Conservation (phyloP, 192 early-diverging fungal species). For the Umbelopsis ramanniana region DNA sequence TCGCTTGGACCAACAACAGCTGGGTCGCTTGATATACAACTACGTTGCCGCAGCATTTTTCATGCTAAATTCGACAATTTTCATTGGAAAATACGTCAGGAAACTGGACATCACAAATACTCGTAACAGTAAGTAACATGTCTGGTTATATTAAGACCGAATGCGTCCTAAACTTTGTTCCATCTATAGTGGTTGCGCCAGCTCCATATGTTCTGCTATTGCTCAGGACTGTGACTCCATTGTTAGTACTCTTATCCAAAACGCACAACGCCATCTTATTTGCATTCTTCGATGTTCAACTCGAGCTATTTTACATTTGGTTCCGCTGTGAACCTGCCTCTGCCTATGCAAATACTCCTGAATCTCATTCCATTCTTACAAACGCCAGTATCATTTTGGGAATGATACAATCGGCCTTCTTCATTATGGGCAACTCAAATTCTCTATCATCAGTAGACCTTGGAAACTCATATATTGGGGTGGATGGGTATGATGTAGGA, state of each 20-base stretch:
- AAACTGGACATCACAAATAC: slow-evolving; percentile 24
- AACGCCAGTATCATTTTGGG: not conserved
- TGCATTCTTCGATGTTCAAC: slow-evolving; percentile 56
- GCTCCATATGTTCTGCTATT: slow-evolving; percentile 31
- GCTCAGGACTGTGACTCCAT: slow-evolving; percentile 52
- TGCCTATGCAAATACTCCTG: not conserved
- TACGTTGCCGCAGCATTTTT: slow-evolving; percentile 34
- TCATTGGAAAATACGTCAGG: slow-evolving; percentile 29
- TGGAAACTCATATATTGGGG: slow-evolving; percentile 75
- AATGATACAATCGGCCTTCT: slow-evolving; percentile 63
- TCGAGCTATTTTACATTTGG: slow-evolving; percentile 34
- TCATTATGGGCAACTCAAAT: slow-evolving; percentile 74
- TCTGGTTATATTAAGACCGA: not conserved
- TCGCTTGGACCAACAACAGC: slow-evolving; percentile 24
- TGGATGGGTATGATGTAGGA: slow-evolving; percentile 63
- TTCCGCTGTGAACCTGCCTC: not conserved
- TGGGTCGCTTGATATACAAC: slow-evolving; percentile 40
- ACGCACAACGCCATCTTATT: slow-evolving; percentile 67
- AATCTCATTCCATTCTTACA: not conserved
- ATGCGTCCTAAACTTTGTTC: too few species aligned
- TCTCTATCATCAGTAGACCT: slow-evolving; percentile 80
- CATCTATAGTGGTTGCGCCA: not conserved
- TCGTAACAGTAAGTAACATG: not conserved
- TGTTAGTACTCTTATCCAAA: slow-evolving; percentile 67
- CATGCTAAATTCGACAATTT: slow-evolving; percentile 25